These are phyloP conservation scores for Dalechampia spathulata DNA, from an alignment of 441 rosid genomes.

Conservation along the genomic window DNA sequence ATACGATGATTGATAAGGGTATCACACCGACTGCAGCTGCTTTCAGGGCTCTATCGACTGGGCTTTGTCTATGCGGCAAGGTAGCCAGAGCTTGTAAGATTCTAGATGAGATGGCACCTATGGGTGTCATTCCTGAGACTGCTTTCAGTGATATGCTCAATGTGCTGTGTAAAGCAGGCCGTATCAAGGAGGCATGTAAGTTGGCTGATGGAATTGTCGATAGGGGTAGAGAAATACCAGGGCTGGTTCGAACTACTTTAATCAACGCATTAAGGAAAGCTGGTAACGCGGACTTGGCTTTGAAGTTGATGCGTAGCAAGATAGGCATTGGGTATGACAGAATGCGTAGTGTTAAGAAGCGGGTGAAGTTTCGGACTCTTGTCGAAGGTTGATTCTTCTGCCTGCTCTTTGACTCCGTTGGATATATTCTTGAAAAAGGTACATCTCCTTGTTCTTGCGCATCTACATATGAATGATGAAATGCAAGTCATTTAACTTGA, in stretches of 20 bases:
- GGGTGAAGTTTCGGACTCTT: conserved; percentile 67
- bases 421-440: not conserved
- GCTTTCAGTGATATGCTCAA: conserved; percentile 80
- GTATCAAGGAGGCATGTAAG: conserved; percentile 78
- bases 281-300: conserved; percentile 78
- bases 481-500: too few species aligned
- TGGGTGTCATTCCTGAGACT: conserved; percentile 74
- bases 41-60: conserved; percentile 59
- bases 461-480: too few species aligned
- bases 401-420: not conserved
- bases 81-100: conserved; percentile 85
- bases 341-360: conserved; percentile 59
- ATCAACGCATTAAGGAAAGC: conserved; percentile 88
- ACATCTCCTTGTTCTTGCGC: not conserved
- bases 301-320: conserved; percentile 92
- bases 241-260: conserved; percentile 61
- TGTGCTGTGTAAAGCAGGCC: conserved; percentile 70
- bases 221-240: conserved; percentile 89
- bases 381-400: conserved; percentile 31
- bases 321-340: conserved; percentile 86
- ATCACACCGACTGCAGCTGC: conserved; percentile 81
- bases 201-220: conserved; percentile 86
- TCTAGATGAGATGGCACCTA: conserved; percentile 85
- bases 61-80: conserved; percentile 84
- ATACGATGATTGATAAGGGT: conserved; percentile 76